phyloP scores from a whole-genome alignment of 345 rosid species.

The thale cress (Arabidopsis thaliana) region DNA sequence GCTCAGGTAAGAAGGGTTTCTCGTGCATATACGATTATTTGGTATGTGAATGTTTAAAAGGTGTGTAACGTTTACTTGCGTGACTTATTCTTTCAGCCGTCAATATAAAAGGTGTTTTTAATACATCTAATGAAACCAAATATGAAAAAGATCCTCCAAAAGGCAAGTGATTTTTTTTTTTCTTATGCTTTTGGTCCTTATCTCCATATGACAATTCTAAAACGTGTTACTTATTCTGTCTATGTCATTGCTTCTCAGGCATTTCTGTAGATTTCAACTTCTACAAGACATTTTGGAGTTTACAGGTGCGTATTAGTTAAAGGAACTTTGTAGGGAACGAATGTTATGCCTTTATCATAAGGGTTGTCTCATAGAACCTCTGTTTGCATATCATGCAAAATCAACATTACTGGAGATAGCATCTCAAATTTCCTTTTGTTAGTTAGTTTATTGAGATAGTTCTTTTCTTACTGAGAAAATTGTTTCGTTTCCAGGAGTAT shows the following conservation, averaged over 20 bases:
- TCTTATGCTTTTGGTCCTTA: conserved; percentile 7
- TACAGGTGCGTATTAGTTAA: conserved; percentile 64
- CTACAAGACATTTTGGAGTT: conserved; percentile 95
- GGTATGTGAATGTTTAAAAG: conserved; percentile 21
- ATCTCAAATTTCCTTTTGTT: conserved; percentile 3
- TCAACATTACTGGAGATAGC: conserved; percentile 20
- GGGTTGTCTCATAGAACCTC: conserved; percentile 8
- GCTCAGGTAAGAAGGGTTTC: conserved; percentile 68
- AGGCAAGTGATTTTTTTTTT: conserved; percentile 51
- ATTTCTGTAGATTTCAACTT: conserved; percentile 94
- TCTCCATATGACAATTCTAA: conserved; percentile 22
- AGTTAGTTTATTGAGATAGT: conserved; percentile 13
- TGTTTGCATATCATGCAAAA: conserved; percentile 24
- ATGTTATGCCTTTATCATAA: conserved; percentile 14
- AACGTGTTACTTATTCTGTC: conserved; percentile 18
- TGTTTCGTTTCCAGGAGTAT: conserved; percentile 66
- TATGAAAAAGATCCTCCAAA: conserved; percentile 90
- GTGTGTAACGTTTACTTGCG: conserved; percentile 26
- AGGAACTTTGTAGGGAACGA: conserved; percentile 25
- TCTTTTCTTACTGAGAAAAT: conserved; percentile 4
- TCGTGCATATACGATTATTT: conserved; percentile 3
- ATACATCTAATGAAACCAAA: conserved; percentile 94
- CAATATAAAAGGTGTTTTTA: conserved; percentile 95
- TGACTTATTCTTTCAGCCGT: conserved; percentile 72
- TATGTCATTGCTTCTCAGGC: conserved; percentile 55